Conservation (phyloP, 2,329 filamentous ascomycete species). For the Sporothrix protearum region DNA sequence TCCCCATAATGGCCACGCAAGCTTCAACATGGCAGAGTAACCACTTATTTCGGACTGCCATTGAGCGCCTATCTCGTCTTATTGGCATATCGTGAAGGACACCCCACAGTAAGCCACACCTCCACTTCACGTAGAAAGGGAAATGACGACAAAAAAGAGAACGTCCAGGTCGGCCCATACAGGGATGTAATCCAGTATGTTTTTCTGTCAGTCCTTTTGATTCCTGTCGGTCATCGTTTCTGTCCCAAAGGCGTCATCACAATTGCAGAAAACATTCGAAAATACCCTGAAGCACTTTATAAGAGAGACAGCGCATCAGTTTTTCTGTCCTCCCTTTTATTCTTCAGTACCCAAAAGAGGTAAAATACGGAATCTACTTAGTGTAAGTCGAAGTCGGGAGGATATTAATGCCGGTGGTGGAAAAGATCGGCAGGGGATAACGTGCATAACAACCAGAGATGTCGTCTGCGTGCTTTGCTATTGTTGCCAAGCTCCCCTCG, state of each 20-base stretch:
- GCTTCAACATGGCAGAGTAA: not conserved
- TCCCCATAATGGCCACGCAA: not conserved
- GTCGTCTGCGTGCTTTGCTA: not conserved
- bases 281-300: not conserved
- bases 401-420: not conserved
- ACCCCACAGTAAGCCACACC: not conserved
- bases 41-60: too few species aligned
- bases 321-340: not conserved
- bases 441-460: not conserved
- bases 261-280: not conserved
- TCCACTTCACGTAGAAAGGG: not conserved
- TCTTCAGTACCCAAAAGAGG: conserved; percentile 1
- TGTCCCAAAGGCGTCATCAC: not conserved
- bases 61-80: not conserved
- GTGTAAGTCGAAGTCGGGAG: not conserved
- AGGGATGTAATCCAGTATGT: not conserved
- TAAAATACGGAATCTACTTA: not conserved
- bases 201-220: not conserved
- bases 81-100: not conserved
- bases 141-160: not conserved
- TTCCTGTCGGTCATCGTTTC: not conserved
- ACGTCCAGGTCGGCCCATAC: not conserved
- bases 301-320: not conserved
- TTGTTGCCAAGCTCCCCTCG: not conserved
- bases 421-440: conserved; percentile 3